Percentiles rank a stretch among this genome's conserved stretches.
Evolutionary conservation across 1,284 basidiomycete species (phyloP).

Genomic region (Ustilago curta): DNA sequence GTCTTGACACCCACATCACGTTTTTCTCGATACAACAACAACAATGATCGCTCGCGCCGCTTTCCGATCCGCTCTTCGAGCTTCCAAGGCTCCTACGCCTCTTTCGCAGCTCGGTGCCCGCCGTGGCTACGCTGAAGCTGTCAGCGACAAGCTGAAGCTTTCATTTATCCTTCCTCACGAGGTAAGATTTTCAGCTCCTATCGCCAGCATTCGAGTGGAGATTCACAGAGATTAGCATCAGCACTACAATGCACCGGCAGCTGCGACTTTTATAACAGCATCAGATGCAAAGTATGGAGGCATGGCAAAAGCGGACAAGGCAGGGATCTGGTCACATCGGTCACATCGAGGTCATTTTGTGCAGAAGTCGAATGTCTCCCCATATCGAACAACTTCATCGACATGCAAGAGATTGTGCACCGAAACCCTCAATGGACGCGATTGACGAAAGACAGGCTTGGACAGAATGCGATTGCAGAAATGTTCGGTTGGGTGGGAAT

Average conservation of each 20-base stretch:
- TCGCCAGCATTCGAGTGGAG: background rate
- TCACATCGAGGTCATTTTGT: too few species aligned
- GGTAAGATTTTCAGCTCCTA: conserved; percentile 31
- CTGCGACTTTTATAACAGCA: background rate
- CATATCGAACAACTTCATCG: too few species aligned
- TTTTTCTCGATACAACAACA: conserved; percentile 5
- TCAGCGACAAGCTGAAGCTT: conserved; percentile 67
- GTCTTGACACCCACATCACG: background rate
- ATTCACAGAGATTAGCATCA: too few species aligned
- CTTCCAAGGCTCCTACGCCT: conserved; percentile 38
- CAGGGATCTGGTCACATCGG: too few species aligned
- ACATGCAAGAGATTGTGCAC: too few species aligned
- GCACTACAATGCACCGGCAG: background rate
- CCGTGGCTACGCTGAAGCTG: conserved; percentile 68
- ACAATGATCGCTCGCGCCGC: conserved; percentile 46
- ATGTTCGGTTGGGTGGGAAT: too few species aligned
- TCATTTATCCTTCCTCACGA: conserved; percentile 62
- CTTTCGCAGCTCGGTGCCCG: conserved; percentile 55
- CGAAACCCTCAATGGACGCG: too few species aligned
- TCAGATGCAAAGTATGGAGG: background rate
- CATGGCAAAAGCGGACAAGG: too few species aligned
- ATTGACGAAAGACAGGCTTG: too few species aligned
- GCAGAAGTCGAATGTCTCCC: too few species aligned
- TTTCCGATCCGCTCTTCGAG: conserved; percentile 44
- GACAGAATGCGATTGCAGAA: too few species aligned